phyloP scores from a whole-genome alignment of 208 protist genomes.

The Novymonas esmeraldas region DNA sequence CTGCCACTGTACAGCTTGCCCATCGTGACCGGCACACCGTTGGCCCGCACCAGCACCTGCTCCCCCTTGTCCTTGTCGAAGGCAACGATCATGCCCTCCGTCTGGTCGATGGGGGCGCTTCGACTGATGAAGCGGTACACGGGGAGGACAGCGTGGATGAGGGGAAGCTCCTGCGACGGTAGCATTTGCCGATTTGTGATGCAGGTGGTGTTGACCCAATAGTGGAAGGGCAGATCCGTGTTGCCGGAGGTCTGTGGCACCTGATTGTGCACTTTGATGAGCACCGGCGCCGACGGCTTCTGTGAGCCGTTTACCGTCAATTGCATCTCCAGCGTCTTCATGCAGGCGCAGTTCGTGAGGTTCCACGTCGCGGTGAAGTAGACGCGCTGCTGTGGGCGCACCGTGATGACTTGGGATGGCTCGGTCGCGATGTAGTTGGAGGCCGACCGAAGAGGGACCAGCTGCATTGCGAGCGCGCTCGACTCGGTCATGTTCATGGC shows the following conservation, averaged over 20 bases:
- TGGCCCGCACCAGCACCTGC: slow-evolving; percentile 74
- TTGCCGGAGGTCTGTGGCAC: slow-evolving; percentile 54
- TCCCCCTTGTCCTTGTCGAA: slow-evolving; percentile 80
- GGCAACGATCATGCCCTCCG: slow-evolving; percentile 75
- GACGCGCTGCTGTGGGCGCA: slow-evolving; percentile 85
- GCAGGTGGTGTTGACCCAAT: slow-evolving; percentile 89
- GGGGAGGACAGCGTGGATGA: slow-evolving; percentile 71
- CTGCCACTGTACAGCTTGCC: slow-evolving; percentile 18
- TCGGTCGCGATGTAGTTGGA: slow-evolving; percentile 64
- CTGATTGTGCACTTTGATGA: slow-evolving; percentile 74
- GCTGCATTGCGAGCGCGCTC: slow-evolving; percentile 85
- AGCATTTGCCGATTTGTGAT: slow-evolving; percentile 81
- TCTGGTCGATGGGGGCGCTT: slow-evolving; percentile 40
- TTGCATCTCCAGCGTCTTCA: slow-evolving; percentile 71
- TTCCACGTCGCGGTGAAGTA: slow-evolving; percentile 87
- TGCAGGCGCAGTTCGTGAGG: slow-evolving; percentile 53
- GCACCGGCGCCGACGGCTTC: slow-evolving; percentile 67
- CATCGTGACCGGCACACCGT: slow-evolving; percentile 75
- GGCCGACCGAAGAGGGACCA: slow-evolving; percentile 62
- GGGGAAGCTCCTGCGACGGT: slow-evolving; percentile 74
- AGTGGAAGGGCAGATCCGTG: slow-evolving; percentile 79
- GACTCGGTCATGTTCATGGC: slow-evolving; percentile 91
- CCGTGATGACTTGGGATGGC: slow-evolving; percentile 80
- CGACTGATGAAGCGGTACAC: slow-evolving; percentile 71
- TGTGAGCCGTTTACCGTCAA: slow-evolving; percentile 81